Evolutionary conservation across 352 stramenopile genomes (phyloP).

Genomic region (Thalassiosira oceanica): DNA sequence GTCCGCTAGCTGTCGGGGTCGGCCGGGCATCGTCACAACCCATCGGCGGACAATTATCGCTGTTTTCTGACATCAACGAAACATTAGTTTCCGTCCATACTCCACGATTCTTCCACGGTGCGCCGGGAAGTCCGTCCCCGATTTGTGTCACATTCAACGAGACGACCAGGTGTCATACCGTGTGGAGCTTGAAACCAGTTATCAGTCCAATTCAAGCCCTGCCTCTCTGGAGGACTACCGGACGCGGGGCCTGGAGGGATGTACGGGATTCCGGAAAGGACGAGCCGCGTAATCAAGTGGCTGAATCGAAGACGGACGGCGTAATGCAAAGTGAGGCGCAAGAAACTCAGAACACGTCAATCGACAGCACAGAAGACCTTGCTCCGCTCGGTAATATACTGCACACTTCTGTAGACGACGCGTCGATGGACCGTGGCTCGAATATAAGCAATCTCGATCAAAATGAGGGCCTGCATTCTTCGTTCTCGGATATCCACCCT

Average conservation of each 20-base stretch:
- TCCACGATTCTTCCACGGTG: slow-evolving; percentile 37
- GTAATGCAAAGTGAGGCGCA: too few relatives aligned
- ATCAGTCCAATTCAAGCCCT: slow-evolving; percentile 1
- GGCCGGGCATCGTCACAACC: background rate
- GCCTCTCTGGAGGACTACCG: slow-evolving; percentile 45
- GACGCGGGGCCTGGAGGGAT: slow-evolving; percentile 20
- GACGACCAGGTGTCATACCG: slow-evolving; percentile 11
- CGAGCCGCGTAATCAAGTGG: too few relatives aligned
- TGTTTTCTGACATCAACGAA: slow-evolving; percentile 62
- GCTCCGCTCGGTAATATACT: too few relatives aligned
- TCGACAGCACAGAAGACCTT: too few relatives aligned
- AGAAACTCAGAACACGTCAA: too few relatives aligned
- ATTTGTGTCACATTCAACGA: slow-evolving; percentile 75
- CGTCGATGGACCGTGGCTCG: too few relatives aligned
- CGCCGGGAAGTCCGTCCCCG: slow-evolving; percentile 7
- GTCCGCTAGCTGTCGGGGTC: slow-evolving; percentile 29
- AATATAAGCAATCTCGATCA: too few relatives aligned
- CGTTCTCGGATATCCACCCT: slow-evolving; percentile 46
- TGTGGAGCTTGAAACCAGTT: slow-evolving; percentile 31
- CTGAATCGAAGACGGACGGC: too few relatives aligned
- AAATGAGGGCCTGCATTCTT: too few relatives aligned
- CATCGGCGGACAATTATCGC: background rate
- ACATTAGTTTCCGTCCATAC: slow-evolving; percentile 57
- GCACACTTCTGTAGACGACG: too few relatives aligned
- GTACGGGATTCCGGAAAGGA: too few relatives aligned